These are phyloP conservation scores for Daucus carota DNA, from an alignment of 129 eudicot species.

Conservation along the genomic window DNA sequence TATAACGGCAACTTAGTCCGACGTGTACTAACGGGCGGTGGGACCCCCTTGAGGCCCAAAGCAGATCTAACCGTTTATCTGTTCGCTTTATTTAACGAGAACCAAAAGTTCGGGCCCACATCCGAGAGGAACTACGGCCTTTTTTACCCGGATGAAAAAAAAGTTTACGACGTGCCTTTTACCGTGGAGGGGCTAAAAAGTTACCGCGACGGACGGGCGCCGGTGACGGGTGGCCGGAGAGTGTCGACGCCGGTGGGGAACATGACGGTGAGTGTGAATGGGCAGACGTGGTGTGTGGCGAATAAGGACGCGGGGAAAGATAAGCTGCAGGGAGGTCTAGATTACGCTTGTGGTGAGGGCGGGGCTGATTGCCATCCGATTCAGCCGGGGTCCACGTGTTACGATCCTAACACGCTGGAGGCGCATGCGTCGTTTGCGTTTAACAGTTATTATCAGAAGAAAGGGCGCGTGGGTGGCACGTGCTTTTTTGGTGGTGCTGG, in stretches of 20 bases:
- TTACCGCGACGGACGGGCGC: conserved; percentile 29
- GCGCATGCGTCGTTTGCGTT: conserved; percentile 96
- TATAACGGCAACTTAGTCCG: conserved; percentile 67
- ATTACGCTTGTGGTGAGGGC: conserved; percentile 94
- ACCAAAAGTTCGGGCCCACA: conserved; percentile 54
- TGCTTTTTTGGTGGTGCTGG: conserved; percentile 90
- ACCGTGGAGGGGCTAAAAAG: conserved; percentile 50
- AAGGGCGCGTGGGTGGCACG: conserved; percentile 58
- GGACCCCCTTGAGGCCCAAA: conserved; percentile 72
- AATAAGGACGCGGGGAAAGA: conserved; percentile 51
- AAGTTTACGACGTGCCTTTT: conserved; percentile 58
- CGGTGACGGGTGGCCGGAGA: conserved; percentile 35
- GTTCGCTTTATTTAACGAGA: conserved; percentile 84
- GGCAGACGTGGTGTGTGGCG: conserved; percentile 86
- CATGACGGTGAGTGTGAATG: conserved; percentile 23
- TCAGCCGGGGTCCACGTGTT: conserved; percentile 91
- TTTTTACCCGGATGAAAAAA: conserved; percentile 63
- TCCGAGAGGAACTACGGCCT: conserved; percentile 87
- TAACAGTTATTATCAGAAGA: conserved; percentile 83
- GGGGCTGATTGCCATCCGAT: conserved; percentile 95
- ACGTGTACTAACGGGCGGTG: conserved; percentile 63
- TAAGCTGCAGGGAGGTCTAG: conserved; percentile 71
- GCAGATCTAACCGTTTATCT: conserved; percentile 67
- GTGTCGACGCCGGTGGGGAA: conserved; percentile 20
- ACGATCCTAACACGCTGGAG: conserved; percentile 77